These are phyloP conservation scores for Phytophthora idaei DNA, from an alignment of 352 stramenopile species.

Conservation along the genomic window DNA sequence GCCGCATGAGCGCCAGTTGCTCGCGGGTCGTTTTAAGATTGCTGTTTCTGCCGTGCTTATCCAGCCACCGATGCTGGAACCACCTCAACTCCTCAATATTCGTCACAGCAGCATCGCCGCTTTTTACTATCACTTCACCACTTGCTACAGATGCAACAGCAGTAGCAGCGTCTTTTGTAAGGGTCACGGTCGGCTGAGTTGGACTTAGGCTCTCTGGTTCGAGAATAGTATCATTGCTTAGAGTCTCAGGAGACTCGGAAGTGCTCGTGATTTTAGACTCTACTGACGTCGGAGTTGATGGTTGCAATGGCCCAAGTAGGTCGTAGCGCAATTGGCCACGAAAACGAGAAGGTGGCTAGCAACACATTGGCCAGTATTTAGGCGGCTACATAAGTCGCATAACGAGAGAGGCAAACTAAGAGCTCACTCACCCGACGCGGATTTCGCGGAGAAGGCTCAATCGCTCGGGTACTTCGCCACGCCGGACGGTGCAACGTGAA, in stretches of 20 bases:
- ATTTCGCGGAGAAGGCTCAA: conserved; percentile 22
- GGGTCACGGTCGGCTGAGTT: background rate
- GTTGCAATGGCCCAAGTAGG: conserved; percentile 19
- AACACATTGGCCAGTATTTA: background rate
- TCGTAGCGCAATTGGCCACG: conserved; percentile 41
- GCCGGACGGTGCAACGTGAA: conserved; percentile 54
- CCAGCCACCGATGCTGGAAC: conserved; percentile 79
- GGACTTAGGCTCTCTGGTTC: background rate
- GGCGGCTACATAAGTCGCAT: too few relatives aligned
- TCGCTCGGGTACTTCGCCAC: conserved; percentile 54
- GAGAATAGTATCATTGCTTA: background rate
- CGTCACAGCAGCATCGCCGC: conserved; percentile 12
- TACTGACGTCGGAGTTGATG: background rate
- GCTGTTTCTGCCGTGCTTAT: conserved; percentile 75
- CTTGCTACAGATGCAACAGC: background rate
- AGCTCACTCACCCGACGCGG: conserved; percentile 41
- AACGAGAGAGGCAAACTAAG: background rate
- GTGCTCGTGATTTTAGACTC: background rate
- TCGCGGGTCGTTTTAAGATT: conserved; percentile 70
- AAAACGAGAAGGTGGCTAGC: conserved; percentile 53
- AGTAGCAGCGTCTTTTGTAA: background rate
- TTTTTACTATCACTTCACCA: background rate
- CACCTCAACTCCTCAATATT: conserved; percentile 76
- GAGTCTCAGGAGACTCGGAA: conserved; percentile 1
- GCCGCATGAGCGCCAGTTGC: conserved; percentile 70